Evolutionary conservation across 1,284 basidiomycete genomes (phyloP).

Genomic region (Caloboletus firmus): DNA sequence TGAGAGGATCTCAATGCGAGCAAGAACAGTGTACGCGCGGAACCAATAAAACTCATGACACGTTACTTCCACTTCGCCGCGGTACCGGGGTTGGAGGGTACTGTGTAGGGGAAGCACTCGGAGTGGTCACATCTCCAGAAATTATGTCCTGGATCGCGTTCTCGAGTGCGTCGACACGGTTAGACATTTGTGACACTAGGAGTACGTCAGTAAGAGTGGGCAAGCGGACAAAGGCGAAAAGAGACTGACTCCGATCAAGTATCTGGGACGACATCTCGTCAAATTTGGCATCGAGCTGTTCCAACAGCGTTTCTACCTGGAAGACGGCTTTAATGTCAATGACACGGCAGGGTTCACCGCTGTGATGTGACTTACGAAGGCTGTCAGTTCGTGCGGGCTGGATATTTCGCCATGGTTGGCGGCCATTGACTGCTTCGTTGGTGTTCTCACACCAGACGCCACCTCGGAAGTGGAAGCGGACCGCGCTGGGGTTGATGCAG

Average conservation of each 20-base stretch:
- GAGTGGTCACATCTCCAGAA: constrained; percentile 55
- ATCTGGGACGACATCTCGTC: constrained; percentile 83
- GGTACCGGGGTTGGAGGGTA: constrained; percentile 26
- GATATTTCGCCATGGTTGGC: constrained; percentile 60
- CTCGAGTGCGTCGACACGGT: constrained; percentile 78
- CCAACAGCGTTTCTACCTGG: constrained; percentile 75
- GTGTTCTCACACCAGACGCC: constrained; percentile 46
- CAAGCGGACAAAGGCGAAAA: background rate
- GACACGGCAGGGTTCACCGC: constrained; percentile 2
- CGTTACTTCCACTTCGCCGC: constrained; percentile 43
- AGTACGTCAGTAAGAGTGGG: constrained; percentile 4
- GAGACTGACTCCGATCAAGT: constrained; percentile 69
- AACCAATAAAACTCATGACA: constrained; percentile 20
- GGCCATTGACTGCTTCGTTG: constrained; percentile 38
- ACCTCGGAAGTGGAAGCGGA: constrained; percentile 33
- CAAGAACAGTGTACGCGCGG: constrained; percentile 11
- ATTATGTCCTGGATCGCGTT: constrained; percentile 82
- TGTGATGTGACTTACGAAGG: constrained; percentile 61
- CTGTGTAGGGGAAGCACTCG: constrained; percentile 52
- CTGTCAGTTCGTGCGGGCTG: constrained; percentile 80
- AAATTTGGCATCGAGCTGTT: constrained; percentile 76
- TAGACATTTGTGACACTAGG: constrained; percentile 81
- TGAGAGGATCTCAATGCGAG: constrained; percentile 14
- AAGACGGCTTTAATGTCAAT: constrained; percentile 1
- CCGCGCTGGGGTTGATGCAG: constrained; percentile 51